Conservation (phyloP, 805 yeast species). For the Priceomyces haplophilus region DNA sequence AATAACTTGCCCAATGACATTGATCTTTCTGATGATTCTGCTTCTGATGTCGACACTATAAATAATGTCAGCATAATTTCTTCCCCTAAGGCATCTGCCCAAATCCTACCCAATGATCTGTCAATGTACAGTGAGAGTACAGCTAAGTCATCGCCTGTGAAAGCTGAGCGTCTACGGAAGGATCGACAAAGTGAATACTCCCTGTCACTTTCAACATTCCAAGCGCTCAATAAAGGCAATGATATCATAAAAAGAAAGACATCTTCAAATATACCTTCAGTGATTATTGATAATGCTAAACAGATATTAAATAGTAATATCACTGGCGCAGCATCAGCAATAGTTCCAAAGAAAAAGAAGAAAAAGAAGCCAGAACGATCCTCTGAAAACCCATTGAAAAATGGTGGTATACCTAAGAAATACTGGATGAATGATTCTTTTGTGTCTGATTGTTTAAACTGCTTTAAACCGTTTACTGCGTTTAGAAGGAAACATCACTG, state of each 20-base stretch:
- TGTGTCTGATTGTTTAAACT: conserved; percentile 81
- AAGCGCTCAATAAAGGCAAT: conserved; percentile 20
- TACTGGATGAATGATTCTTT: conserved; percentile 97
- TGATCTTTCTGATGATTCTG: conserved; percentile 45
- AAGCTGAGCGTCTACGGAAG: conserved; percentile 18
- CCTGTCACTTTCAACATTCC: conserved; percentile 25
- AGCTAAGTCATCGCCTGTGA: conserved; percentile 25
- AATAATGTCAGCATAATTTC: conserved; percentile 12
- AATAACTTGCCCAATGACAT: conserved; percentile 47
- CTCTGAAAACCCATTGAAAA: conserved; percentile 42
- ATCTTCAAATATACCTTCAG: conserved; percentile 31
- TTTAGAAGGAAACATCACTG: conserved; percentile 94
- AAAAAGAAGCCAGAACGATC: conserved; percentile 27
- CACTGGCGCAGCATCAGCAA: conserved; percentile 26
- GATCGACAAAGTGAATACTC: conserved; percentile 11
- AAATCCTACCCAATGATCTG: background rate
- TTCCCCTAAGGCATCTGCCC: conserved; percentile 9
- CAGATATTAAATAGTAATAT: conserved; percentile 29
- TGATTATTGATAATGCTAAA: conserved; percentile 38
- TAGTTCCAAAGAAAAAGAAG: conserved; percentile 17
- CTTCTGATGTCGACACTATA: conserved; percentile 38
- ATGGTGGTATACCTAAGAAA: conserved; percentile 62
- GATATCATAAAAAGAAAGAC: conserved; percentile 20
- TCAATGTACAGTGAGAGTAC: conserved; percentile 2
- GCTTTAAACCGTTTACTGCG: conserved; percentile 76